Conservation (phyloP, 1,284 basidiomycete species). For the Tylopilus orsonianus region DNA sequence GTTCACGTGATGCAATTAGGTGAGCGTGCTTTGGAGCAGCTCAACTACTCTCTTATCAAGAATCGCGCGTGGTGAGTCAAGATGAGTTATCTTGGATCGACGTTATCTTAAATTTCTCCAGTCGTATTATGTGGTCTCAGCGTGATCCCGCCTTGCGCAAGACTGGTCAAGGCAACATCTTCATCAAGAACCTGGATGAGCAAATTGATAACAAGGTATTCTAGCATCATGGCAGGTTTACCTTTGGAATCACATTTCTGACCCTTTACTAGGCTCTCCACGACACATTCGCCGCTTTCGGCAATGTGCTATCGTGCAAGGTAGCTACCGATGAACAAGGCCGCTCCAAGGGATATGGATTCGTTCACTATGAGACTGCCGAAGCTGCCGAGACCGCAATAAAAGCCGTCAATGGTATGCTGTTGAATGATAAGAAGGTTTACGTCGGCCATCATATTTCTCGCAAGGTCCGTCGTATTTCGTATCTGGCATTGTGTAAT, state of each 20-base stretch:
- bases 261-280: conserved; percentile 76
- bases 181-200: conserved; percentile 99
- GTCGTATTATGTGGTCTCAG: conserved; percentile 99
- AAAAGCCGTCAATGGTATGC: conserved; percentile 99
- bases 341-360: conserved; percentile 94
- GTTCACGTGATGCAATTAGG: conserved; percentile 43
- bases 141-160: conserved; percentile 99
- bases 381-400: conserved; percentile 97
- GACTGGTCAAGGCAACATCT: conserved; percentile 99
- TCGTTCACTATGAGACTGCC: conserved; percentile 98
- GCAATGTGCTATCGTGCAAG: conserved; percentile 99
- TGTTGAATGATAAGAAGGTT: conserved; percentile 99
- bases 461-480: conserved; percentile 69
- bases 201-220: conserved; percentile 96
- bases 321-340: conserved; percentile 94
- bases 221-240: neutral
- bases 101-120: conserved; percentile 30
- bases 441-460: conserved; percentile 98
- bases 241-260: conserved; percentile 2
- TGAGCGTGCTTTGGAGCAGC: conserved; percentile 97
- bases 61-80: conserved; percentile 83
- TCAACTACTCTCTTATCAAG: conserved; percentile 99
- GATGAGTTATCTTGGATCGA: neutral
- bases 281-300: conserved; percentile 99
- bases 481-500: neutral